Percentiles rank a stretch among this genome's conserved stretches.
These are phyloP conservation scores for Globisporangium iwayamae DNA, from an alignment of 352 stramenopile genomes.

Conservation along the genomic window DNA sequence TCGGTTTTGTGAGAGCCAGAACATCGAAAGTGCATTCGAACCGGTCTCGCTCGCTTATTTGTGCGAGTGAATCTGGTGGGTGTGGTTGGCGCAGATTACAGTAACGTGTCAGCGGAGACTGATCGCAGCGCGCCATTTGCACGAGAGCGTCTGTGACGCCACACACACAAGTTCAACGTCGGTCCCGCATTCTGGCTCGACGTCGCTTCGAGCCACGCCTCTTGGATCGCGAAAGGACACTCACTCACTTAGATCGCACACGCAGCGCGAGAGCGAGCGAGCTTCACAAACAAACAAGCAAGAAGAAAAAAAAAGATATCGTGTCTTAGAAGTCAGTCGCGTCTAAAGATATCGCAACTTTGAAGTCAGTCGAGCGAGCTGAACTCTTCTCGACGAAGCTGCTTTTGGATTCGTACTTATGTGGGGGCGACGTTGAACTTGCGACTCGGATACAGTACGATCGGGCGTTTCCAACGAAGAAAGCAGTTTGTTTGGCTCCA, in stretches of 20 bases:
- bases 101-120: background rate
- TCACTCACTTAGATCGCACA: background rate
- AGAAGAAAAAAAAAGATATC: slow-evolving; percentile 1
- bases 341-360: background rate
- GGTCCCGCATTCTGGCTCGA: background rate
- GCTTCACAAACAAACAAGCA: background rate
- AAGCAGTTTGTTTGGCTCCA: background rate
- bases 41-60: background rate
- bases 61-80: no score
- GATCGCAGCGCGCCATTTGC: background rate
- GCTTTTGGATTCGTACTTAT: slow-evolving; percentile 6
- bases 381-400: background rate
- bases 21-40: background rate
- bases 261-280: background rate
- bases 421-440: background rate
- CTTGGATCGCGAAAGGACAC: background rate
- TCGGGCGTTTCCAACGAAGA: background rate
- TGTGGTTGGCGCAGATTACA: no score
- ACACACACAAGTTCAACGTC: background rate
- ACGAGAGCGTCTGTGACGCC: background rate
- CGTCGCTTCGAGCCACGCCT: background rate
- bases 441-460: background rate
- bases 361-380: background rate
- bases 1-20: background rate
- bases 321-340: background rate